These are phyloP conservation scores for Sporisorium scitamineum DNA, from an alignment of 1,284 basidiomycete genomes.

Conservation along the genomic window DNA sequence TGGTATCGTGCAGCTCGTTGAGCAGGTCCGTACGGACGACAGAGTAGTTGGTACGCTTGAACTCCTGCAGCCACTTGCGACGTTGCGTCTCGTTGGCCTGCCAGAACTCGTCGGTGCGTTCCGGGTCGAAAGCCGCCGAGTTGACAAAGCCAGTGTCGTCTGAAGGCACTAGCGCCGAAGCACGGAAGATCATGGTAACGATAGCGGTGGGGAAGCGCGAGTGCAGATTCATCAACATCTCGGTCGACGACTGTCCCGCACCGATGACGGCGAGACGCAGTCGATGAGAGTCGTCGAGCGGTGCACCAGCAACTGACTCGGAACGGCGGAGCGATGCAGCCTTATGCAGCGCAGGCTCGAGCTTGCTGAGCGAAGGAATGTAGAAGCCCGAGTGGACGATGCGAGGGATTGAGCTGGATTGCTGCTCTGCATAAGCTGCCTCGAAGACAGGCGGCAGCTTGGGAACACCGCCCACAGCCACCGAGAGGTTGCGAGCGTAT, in stretches of 20 bases:
- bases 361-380: slow-evolving; percentile 54
- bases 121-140: slow-evolving; percentile 66
- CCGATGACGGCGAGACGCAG: slow-evolving; percentile 65
- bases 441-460: slow-evolving; percentile 55
- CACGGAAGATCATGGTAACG: slow-evolving; percentile 65
- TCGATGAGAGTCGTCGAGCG: slow-evolving; percentile 26
- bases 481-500: slow-evolving; percentile 59
- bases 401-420: slow-evolving; percentile 24
- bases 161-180: slow-evolving; percentile 63
- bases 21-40: slow-evolving; percentile 64
- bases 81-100: slow-evolving; percentile 51
- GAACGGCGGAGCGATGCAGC: slow-evolving; percentile 23
- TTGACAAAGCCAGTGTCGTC: slow-evolving; percentile 68
- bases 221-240: slow-evolving; percentile 66
- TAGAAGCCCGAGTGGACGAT: slow-evolving; percentile 64
- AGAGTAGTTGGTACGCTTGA: slow-evolving; percentile 68
- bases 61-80: slow-evolving; percentile 60
- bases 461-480: slow-evolving; percentile 63
- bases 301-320: background rate
- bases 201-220: slow-evolving; percentile 62
- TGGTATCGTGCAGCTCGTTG: slow-evolving; percentile 59
- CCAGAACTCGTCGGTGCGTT: slow-evolving; percentile 67
- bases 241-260: slow-evolving; percentile 66
- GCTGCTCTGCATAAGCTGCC: slow-evolving; percentile 38
- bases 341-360: slow-evolving; percentile 53